These are phyloP conservation scores for Sarocladium oryzae DNA, from an alignment of 2,329 filamentous ascomycete species.

Conservation along the genomic window DNA sequence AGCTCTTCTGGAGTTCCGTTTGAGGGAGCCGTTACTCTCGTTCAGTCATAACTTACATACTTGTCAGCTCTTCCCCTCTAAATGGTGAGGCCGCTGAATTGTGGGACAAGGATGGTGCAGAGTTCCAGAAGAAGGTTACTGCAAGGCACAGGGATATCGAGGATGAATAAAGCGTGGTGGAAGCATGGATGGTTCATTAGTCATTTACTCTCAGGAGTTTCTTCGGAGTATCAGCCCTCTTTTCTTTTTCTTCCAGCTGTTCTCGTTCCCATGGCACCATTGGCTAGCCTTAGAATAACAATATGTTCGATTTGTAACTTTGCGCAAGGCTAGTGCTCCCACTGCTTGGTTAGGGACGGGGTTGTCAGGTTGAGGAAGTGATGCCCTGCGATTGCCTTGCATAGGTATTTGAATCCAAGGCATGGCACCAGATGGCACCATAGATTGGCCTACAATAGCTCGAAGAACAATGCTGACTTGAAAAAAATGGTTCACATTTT, in stretches of 20 bases:
- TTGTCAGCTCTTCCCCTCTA: constrained; percentile 72
- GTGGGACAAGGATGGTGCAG: constrained; percentile 81
- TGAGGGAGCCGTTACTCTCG: background rate
- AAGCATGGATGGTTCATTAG: constrained; percentile 8
- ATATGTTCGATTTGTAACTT: background rate
- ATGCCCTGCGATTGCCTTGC: too few species aligned
- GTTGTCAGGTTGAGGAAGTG: too few species aligned
- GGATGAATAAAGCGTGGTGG: constrained; percentile 43
- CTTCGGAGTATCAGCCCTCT: constrained; percentile 8
- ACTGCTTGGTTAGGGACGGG: too few species aligned
- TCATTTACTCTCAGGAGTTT: background rate
- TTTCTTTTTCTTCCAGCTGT: background rate
- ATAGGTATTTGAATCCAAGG: too few species aligned
- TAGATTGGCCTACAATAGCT: too few species aligned
- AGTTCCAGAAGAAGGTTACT: constrained; percentile 75
- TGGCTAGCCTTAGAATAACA: background rate
- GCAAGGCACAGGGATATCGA: constrained; percentile 58
- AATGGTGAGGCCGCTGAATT: constrained; percentile 95
- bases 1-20: background rate
- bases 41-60: constrained; percentile 14
- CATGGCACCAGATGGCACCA: too few species aligned
- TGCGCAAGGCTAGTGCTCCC: background rate
- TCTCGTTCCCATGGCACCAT: background rate
- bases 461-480: too few species aligned
- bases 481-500: constrained; percentile 27